Evolutionary conservation across 1,139 yeast species (phyloP).

Genomic region (Wickerhamomyces sp.): DNA sequence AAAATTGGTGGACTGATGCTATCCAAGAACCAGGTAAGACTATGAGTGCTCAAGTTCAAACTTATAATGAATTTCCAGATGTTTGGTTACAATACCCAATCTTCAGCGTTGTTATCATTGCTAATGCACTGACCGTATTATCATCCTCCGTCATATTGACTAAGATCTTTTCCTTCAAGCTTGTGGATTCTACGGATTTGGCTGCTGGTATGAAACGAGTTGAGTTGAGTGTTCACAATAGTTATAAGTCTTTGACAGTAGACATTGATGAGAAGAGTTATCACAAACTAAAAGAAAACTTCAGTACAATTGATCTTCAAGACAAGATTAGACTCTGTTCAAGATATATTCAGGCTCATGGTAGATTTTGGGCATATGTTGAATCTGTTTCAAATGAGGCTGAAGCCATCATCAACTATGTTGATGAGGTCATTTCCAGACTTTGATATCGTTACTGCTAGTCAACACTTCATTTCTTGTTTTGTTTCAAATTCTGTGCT

Average conservation of each 20-base stretch:
- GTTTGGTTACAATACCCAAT: slow-evolving; percentile 40
- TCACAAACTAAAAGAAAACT: slow-evolving; percentile 7
- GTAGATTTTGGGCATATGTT: slow-evolving; percentile 24
- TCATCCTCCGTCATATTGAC: slow-evolving; percentile 20
- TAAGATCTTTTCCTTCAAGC: slow-evolving; percentile 11
- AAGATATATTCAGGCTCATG: slow-evolving; percentile 20
- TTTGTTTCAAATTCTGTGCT: not conserved
- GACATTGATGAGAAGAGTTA: slow-evolving; percentile 6
- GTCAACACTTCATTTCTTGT: no score
- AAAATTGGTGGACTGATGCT: slow-evolving; percentile 29
- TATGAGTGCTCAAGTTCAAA: slow-evolving; percentile 19
- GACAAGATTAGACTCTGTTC: slow-evolving; percentile 19
- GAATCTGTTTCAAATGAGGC: slow-evolving; percentile 19
- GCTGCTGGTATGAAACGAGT: slow-evolving; percentile 6
- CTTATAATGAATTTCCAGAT: slow-evolving; percentile 26
- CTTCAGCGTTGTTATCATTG: slow-evolving; percentile 27
- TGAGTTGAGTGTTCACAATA: slow-evolving; percentile 12
- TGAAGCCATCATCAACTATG: slow-evolving; percentile 22
- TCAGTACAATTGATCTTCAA: slow-evolving; percentile 11
- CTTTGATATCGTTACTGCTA: not conserved
- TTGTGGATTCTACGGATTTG: slow-evolving; percentile 2
- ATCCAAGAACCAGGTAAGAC: slow-evolving; percentile 19
- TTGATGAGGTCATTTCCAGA: slow-evolving; percentile 15
- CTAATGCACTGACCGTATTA: slow-evolving; percentile 20
- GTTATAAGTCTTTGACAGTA: slow-evolving; percentile 10